Base-by-base conservation (phyloP, 2,329 filamentous ascomycete species). In the Cytospora piceae region DNA sequence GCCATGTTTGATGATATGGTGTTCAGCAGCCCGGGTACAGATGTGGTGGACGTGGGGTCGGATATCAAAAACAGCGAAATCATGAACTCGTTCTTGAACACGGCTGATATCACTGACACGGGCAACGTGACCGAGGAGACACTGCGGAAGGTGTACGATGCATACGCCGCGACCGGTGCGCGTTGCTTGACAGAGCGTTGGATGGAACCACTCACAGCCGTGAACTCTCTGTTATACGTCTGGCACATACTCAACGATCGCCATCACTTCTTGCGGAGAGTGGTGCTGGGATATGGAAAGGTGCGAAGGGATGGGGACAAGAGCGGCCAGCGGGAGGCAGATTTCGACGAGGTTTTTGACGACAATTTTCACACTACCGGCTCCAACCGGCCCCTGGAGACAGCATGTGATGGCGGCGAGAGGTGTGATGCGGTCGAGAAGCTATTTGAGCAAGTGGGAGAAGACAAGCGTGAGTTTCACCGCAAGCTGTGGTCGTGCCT, bases 1-100 rank as follows among this genome's bases (percentile, higher is more conserved):
- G 60, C 60, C 11, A 57, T 63, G n/a, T 63, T 56, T 11, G 60
- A 63, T 17, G 60, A 63, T n/a, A 57, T 63, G 60, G 60, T 57
- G 14, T 57, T 63, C 39, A 57, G 60, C 22, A 63, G 53, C 34
- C 52, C 60, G 1, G 60, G 52, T 6, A 63, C 60, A 11, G 60
- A 63, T 24, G 49, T 63, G 31, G n/a, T 63, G 14, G 49, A 39
- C 27, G 56, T 63, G 17, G 29, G 37, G 3, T 49, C 60, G n/a
- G 60, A 63, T 27, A 51, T 63, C n/a, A 31, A 24, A 17, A 57
- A 29, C 17, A 51, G 53, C 5, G 60, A 57, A 17, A 51, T 63
- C n/a, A 12, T 57, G 39, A 63, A 63, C 27, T 49, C 60, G 11
- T 57, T 31, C 34, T 14, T 63, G 29, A 63, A 63, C 17, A 12